A percentile compares a stretch with the other conserved stretches of the same genome.
These are phyloP conservation scores for Tricholoma matsutake DNA, from an alignment of 768 basidiomycete species.

Conservation along the genomic window DNA sequence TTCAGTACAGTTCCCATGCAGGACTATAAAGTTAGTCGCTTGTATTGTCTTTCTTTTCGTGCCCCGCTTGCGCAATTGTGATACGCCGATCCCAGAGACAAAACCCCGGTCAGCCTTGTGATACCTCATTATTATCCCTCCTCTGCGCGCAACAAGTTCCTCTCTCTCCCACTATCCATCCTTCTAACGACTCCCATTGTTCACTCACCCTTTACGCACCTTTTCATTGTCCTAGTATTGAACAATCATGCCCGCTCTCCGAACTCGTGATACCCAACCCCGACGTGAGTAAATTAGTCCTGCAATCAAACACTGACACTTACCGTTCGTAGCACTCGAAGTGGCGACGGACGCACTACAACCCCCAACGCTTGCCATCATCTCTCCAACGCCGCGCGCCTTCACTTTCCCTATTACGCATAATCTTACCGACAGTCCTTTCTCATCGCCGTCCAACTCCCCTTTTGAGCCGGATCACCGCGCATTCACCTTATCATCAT, in stretches of 20 bases:
- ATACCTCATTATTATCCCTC: conserved; percentile 46
- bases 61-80: conserved; percentile 70
- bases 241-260: conserved; percentile 72
- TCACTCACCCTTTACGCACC: conserved; percentile 12
- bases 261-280: conserved; percentile 72
- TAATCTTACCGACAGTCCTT: conserved; percentile 66
- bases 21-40: conserved; percentile 51
- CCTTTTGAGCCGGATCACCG: conserved; percentile 74
- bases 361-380: conserved; percentile 54
- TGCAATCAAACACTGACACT: conserved; percentile 1
- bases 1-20: conserved; percentile 27
- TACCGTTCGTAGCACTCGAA: conserved; percentile 60
- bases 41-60: conserved; percentile 59
- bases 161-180: conserved; percentile 22
- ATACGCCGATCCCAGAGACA: conserved; percentile 43
- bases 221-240: conserved; percentile 24
- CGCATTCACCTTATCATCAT: conserved; percentile 47
- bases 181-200: conserved; percentile 24
- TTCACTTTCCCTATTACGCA: conserved; percentile 63
- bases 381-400: conserved; percentile 69
- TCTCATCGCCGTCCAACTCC: conserved; percentile 61
- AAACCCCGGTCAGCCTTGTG: conserved; percentile 41
- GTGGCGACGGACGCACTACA: conserved; percentile 64
- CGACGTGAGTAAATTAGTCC: conserved; percentile 33
- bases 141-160: conserved; percentile 36